Percentiles rank a stretch among this genome's conserved stretches.
phyloP scores from a whole-genome alignment of 768 basidiomycete species.

The Trametes sanguinea region DNA sequence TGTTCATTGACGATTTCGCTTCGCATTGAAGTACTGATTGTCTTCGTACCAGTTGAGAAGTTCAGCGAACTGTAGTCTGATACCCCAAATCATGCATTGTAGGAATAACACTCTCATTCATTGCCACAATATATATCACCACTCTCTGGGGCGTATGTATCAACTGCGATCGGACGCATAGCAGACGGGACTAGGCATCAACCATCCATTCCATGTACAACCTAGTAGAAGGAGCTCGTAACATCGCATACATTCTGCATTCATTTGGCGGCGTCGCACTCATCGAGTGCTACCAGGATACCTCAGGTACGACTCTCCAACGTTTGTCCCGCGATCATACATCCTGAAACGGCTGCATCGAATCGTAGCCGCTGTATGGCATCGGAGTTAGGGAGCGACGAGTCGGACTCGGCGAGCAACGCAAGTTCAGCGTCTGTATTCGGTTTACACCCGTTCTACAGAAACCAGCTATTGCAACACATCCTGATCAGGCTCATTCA shows the following conservation, averaged over 20 bases:
- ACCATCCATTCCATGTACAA: constrained; percentile 16
- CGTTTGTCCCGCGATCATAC: too few species aligned
- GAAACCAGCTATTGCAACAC: too few species aligned
- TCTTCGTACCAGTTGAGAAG: constrained; percentile 7
- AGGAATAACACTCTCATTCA: constrained; percentile 20
- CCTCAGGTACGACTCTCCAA: too few species aligned
- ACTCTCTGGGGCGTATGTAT: constrained; percentile 14
- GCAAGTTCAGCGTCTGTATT: too few species aligned
- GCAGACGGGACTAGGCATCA: constrained; percentile 18
- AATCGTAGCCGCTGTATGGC: too few species aligned
- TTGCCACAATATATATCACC: constrained; percentile 11
- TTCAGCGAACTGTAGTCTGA: constrained; percentile 22
- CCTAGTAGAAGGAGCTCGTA: constrained; percentile 1
- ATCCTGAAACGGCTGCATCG: too few species aligned
- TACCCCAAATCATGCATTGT: constrained; percentile 28
- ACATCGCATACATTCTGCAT: constrained; percentile 10
- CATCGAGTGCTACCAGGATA: too few species aligned
- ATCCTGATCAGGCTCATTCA: too few species aligned
- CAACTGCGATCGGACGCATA: constrained; percentile 13
- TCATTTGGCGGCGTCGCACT: too few species aligned
- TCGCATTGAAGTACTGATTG: not conserved
- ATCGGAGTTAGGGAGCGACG: too few species aligned
- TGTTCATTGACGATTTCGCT: not conserved
- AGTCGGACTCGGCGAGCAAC: too few species aligned
- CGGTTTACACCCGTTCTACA: too few species aligned